phyloP scores from a whole-genome alignment of 2,329 filamentous ascomycete genomes.

The Lachnellula occidentalis region DNA sequence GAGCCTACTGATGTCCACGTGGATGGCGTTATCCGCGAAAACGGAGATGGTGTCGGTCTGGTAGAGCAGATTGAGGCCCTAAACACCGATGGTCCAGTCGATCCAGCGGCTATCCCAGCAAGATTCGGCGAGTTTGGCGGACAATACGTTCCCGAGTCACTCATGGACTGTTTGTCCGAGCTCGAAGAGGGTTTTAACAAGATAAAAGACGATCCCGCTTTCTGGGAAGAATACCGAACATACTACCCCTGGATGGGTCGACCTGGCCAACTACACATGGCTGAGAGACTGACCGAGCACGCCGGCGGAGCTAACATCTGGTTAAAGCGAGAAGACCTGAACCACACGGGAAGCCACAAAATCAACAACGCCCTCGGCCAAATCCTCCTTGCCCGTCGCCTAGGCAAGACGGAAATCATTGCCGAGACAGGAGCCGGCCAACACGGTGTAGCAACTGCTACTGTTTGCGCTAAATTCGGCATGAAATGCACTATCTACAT shows the following conservation, averaged over 20 bases:
- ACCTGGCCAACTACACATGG: slow-evolving; percentile 84
- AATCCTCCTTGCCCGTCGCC: slow-evolving; percentile 73
- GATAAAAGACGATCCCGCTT: slow-evolving; percentile 78
- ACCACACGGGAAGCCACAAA: slow-evolving; percentile 98
- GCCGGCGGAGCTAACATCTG: slow-evolving; percentile 94
- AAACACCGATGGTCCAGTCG: slow-evolving; percentile 45
- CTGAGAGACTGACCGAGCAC: slow-evolving; percentile 79
- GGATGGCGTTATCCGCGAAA: slow-evolving; percentile 55
- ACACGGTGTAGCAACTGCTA: slow-evolving; percentile 95
- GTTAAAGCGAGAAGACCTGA: slow-evolving; percentile 95
- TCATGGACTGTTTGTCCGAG: slow-evolving; percentile 94
- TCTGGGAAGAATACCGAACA: slow-evolving; percentile 95
- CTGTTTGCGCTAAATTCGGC: slow-evolving; percentile 94
- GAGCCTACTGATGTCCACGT: slow-evolving; percentile 60
- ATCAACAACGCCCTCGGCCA: slow-evolving; percentile 98
- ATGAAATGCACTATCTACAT: slow-evolving; percentile 99
- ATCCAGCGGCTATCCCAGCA: slow-evolving; percentile 61
- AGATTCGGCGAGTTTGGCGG: slow-evolving; percentile 95
- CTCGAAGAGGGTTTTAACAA: slow-evolving; percentile 87
- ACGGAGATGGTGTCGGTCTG: slow-evolving; percentile 22
- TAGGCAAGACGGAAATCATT: slow-evolving; percentile 96
- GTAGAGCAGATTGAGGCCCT: slow-evolving; percentile 63
- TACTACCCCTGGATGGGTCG: slow-evolving; percentile 98
- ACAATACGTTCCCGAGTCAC: slow-evolving; percentile 92
- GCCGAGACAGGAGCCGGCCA: slow-evolving; percentile 97